Percentiles rank a stretch among this genome's conserved stretches.
phyloP scores from a whole-genome alignment of 306 rosid species.

The Fagus crenata region DNA sequence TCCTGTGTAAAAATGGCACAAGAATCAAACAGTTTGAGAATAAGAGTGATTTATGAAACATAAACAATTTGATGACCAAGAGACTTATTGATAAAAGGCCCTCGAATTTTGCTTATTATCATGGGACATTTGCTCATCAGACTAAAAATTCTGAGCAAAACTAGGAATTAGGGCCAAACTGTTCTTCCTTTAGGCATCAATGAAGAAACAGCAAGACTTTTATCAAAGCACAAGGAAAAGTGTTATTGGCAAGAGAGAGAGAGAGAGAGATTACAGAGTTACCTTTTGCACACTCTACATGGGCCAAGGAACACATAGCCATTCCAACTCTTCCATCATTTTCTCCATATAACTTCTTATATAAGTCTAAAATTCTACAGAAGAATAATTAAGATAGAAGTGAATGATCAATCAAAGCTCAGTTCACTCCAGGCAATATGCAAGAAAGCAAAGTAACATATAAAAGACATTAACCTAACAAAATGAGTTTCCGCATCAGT shows the following conservation, averaged over 20 bases:
- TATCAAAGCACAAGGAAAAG: not conserved
- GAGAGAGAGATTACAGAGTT: conserved; percentile 29
- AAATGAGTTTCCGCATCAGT: conserved; percentile 74
- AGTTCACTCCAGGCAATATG: not conserved
- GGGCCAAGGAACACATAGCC: conserved; percentile 84
- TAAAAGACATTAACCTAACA: conserved; percentile 52
- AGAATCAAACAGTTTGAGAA: conserved; percentile 8
- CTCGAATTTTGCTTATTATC: not conserved
- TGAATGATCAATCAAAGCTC: conserved; percentile 19
- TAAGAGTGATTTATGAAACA: not conserved
- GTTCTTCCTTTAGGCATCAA: not conserved
- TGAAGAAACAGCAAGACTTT: conserved; percentile 7
- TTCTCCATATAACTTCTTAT: conserved; percentile 67
- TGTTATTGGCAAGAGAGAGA: conserved; percentile 14
- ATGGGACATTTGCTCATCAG: not conserved
- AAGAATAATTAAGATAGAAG: conserved; percentile 16
- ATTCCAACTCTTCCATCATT: conserved; percentile 83
- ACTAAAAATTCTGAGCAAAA: not conserved
- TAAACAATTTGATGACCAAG: not conserved
- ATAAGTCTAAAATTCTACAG: conserved; percentile 62
- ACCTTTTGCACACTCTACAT: conserved; percentile 82
- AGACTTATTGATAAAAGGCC: not conserved
- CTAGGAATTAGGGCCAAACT: not conserved
- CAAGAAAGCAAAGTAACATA: conserved; percentile 19
- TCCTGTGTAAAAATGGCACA: conserved; percentile 48